Conservation (phyloP, 345 rosid species). For the Boechera divaricarpa region DNA sequence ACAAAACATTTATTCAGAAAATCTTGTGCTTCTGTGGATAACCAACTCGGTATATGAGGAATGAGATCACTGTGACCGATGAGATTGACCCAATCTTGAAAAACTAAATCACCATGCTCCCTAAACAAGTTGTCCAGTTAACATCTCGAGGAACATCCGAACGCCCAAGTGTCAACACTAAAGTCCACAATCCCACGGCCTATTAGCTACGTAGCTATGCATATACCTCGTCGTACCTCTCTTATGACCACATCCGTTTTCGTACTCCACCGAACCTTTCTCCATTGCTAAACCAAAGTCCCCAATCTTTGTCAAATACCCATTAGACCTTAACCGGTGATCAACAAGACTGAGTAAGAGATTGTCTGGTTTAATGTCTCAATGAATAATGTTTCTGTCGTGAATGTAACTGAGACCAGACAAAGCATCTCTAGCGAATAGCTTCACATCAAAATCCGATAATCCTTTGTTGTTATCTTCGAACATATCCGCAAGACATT, state of each 20-base stretch:
- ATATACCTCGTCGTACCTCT: slow-evolving; percentile 24
- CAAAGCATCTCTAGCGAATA: slow-evolving; percentile 14
- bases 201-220: slow-evolving; percentile 15
- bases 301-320: slow-evolving; percentile 7
- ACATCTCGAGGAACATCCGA: slow-evolving; percentile 37
- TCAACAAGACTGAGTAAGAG: slow-evolving; percentile 15
- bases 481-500: not conserved
- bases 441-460: not conserved
- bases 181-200: not conserved
- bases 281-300: slow-evolving; percentile 36
- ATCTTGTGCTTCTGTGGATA: slow-evolving; percentile 22
- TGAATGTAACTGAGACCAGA: slow-evolving; percentile 23
- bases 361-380: slow-evolving; percentile 39
- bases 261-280: slow-evolving; percentile 17
- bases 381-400: not conserved
- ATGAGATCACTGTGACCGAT: not conserved
- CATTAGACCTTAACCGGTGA: not conserved
- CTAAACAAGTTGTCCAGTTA: not conserved
- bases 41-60: slow-evolving; percentile 7
- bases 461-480: not conserved
- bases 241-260: slow-evolving; percentile 5
- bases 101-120: not conserved
- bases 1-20: slow-evolving; percentile 30
- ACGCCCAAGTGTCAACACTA: slow-evolving; percentile 24
- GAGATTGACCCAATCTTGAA: not conserved